Conservation (phyloP, 257 asterid genomes). For the Jacaranda mimosifolia region DNA sequence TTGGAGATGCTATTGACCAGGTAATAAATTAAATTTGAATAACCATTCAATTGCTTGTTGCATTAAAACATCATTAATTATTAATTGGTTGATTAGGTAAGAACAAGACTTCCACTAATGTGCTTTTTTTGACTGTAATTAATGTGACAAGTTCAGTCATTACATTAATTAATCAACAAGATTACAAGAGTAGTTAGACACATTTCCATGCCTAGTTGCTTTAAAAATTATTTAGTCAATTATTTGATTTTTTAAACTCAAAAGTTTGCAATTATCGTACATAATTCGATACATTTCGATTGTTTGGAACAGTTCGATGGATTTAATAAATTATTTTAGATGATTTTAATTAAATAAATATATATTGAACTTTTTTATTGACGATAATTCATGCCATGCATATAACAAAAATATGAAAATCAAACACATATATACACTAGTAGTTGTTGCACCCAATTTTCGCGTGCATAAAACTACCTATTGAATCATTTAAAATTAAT, state of each 20-base stretch:
- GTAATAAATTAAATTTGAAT: slow-evolving; percentile 33
- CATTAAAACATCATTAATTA: background rate
- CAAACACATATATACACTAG: too few relatives aligned
- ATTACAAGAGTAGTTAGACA: background rate
- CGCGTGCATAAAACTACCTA: too few relatives aligned
- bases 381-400: too few relatives aligned
- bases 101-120: background rate
- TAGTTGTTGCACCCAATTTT: too few relatives aligned
- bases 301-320: too few relatives aligned
- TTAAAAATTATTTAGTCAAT: slow-evolving; percentile 22
- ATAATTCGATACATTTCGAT: too few relatives aligned
- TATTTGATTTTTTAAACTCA: background rate
- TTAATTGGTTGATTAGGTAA: slow-evolving; percentile 6
- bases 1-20: slow-evolving; percentile 69
- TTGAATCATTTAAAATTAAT: too few relatives aligned
- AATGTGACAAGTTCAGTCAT: slow-evolving; percentile 20
- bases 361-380: too few relatives aligned
- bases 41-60: background rate
- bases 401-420: too few relatives aligned
- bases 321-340: too few relatives aligned
- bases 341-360: too few relatives aligned
- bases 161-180: slow-evolving; percentile 10
- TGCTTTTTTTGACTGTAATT: background rate
- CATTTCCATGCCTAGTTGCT: slow-evolving; percentile 3
- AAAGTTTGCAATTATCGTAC: too few relatives aligned